Percentiles rank a stretch among this genome's conserved stretches.
phyloP scores from a whole-genome alignment of 2,329 filamentous ascomycete species.

The Cladosporium sp. region DNA sequence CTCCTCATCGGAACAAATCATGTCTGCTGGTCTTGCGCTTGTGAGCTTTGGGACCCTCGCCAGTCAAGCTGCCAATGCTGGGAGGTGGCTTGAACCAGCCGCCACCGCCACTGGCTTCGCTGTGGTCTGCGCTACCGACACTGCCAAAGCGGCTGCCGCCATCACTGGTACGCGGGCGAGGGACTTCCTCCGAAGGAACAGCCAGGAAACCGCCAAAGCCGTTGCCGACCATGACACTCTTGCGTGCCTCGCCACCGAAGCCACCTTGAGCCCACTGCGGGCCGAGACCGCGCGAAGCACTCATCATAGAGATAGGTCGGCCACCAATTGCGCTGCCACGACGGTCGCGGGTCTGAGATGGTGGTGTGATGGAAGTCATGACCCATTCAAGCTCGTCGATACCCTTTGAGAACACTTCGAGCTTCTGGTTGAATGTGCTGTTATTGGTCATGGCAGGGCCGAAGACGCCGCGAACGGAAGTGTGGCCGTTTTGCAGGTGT shows the following conservation, averaged over 20 bases:
- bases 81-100: constrained; percentile 28
- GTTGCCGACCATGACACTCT: constrained; percentile 62
- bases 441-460: constrained; percentile 1
- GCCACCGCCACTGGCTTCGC: constrained; percentile 12
- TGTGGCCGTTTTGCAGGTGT: constrained; percentile 24
- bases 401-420: constrained; percentile 64
- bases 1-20: constrained; percentile 31
- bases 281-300: constrained; percentile 44
- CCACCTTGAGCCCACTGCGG: constrained; percentile 49
- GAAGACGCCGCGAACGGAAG: constrained; percentile 13
- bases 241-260: constrained; percentile 53
- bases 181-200: constrained; percentile 52
- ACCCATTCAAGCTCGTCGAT: constrained; percentile 65
- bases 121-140: constrained; percentile 18
- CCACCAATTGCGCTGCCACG: constrained; percentile 38
- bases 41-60: constrained; percentile 15
- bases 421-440: constrained; percentile 47
- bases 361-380: constrained; percentile 57
- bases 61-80: constrained; percentile 19
- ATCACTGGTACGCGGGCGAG: constrained; percentile 28
- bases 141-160: constrained; percentile 15
- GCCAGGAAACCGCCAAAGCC: constrained; percentile 64
- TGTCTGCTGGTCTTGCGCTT: constrained; percentile 30
- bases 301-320: constrained; percentile 43
- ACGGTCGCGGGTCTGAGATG: constrained; percentile 34